A percentile compares a stretch with the other conserved stretches of the same genome.
Conservation (phyloP, 2,329 filamentous ascomycete species). For the Diaporthe aspalathi region DNA sequence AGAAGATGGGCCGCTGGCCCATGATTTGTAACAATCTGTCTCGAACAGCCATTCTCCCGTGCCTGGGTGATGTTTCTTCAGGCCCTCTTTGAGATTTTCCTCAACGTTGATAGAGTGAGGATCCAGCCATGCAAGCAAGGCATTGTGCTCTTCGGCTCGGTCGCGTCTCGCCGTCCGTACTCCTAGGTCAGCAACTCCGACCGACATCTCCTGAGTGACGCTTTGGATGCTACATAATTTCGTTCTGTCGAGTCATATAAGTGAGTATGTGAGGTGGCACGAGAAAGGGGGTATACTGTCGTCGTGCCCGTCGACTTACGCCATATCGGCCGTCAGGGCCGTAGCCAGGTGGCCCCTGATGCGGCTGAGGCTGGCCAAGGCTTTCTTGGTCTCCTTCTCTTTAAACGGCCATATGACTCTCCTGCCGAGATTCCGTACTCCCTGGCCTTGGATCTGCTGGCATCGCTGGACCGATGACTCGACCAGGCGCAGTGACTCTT, state of each 20-base stretch:
- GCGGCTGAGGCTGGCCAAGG: neutral
- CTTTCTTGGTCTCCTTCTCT: slow-evolving; percentile 10
- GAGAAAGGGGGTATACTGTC: neutral
- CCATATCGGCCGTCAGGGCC: neutral
- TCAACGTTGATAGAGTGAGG: neutral
- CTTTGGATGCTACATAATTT: neutral
- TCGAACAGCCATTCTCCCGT: slow-evolving; percentile 1
- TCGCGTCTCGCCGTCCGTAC: neutral
- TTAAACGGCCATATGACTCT: slow-evolving; percentile 6
- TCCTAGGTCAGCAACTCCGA: neutral
- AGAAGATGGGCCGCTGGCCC: neutral
- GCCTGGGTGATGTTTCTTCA: neutral
- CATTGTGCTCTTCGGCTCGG: neutral
- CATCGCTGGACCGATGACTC: neutral
- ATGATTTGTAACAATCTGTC: neutral
- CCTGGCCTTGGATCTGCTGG: neutral
- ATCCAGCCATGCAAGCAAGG: neutral
- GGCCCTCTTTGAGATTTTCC: neutral
- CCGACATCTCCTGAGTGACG: neutral
- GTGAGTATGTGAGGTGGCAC: neutral
- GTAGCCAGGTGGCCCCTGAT: slow-evolving; percentile 1
- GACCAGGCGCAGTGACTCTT: neutral
- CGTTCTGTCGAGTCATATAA: neutral
- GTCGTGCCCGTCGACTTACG: neutral
- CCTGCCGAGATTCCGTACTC: neutral